A percentile compares a stretch with the other conserved stretches of the same genome.
These are phyloP conservation scores for Hymenoscyphus scutula DNA, from an alignment of 2,329 filamentous ascomycete species.

Conservation along the genomic window DNA sequence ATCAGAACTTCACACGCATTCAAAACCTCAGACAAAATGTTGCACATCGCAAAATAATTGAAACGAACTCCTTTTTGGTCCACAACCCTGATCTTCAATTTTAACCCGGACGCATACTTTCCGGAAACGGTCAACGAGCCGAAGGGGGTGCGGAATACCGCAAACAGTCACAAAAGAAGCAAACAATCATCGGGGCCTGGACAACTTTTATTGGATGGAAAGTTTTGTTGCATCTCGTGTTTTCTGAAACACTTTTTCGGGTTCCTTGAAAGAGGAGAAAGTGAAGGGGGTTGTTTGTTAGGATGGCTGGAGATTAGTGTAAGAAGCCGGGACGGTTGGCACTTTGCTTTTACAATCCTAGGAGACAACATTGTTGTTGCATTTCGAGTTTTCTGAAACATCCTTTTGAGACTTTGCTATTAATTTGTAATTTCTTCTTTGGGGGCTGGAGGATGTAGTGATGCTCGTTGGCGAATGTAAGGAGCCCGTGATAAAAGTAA, in stretches of 20 bases:
- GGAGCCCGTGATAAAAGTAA: no score
- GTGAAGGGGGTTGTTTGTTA: no score
- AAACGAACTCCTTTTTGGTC: neutral
- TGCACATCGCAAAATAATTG: neutral
- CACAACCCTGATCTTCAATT: neutral
- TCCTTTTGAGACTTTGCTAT: no score
- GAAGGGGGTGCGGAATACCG: neutral
- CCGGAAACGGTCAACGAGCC: neutral
- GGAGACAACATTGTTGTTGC: no score
- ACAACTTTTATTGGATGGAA: neutral
- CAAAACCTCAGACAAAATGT: neutral
- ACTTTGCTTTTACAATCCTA: no score
- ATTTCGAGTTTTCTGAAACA: no score
- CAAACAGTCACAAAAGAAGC: neutral
- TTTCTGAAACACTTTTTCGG: neutral
- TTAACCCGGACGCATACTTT: neutral
- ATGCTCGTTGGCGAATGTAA: no score
- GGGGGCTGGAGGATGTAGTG: no score
- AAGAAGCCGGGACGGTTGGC: no score
- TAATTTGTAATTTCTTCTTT: no score
- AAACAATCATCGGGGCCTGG: neutral
- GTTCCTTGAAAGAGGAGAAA: no score
- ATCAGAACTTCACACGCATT: neutral
- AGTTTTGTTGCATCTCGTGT: neutral
- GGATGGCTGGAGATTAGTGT: no score